These are phyloP conservation scores for Brassica balearica DNA, from an alignment of 441 rosid genomes.

Conservation along the genomic window DNA sequence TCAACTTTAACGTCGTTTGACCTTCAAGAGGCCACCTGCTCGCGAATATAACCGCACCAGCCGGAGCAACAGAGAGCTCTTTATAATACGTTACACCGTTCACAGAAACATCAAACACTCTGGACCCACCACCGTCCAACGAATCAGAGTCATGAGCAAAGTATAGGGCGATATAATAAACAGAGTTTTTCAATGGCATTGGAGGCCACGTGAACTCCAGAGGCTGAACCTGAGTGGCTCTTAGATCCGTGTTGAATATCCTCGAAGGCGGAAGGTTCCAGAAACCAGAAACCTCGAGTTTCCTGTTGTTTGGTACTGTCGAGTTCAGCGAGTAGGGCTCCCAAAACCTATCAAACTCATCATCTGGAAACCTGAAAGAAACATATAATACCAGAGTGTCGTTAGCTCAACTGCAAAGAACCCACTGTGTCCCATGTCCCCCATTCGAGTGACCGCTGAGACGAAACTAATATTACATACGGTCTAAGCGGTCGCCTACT, in stretches of 20 bases:
- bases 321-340: slow-evolving; percentile 55
- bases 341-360: slow-evolving; percentile 81
- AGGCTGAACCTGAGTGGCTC: slow-evolving; percentile 42
- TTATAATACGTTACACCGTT: slow-evolving; percentile 64
- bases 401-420: not conserved
- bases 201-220: slow-evolving; percentile 80
- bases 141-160: slow-evolving; percentile 69
- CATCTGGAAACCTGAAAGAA: slow-evolving; percentile 51
- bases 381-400: not conserved
- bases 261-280: slow-evolving; percentile 88
- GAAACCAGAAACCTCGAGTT: slow-evolving; percentile 67
- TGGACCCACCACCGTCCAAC: slow-evolving; percentile 46
- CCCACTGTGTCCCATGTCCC: not conserved
- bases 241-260: slow-evolving; percentile 69
- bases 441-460: not conserved
- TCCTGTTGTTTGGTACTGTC: slow-evolving; percentile 51
- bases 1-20: slow-evolving; percentile 58
- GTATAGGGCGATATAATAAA: slow-evolving; percentile 76
- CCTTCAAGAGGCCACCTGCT: slow-evolving; percentile 76
- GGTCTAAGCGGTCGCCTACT: too few species aligned
- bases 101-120: slow-evolving; percentile 60
- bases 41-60: slow-evolving; percentile 66
- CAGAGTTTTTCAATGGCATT: slow-evolving; percentile 47
- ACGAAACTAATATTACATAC: not conserved
- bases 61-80: slow-evolving; percentile 63